Base-by-base conservation (phyloP, 192 early-diverging fungal species). In the Coemansia sp. region DNA sequence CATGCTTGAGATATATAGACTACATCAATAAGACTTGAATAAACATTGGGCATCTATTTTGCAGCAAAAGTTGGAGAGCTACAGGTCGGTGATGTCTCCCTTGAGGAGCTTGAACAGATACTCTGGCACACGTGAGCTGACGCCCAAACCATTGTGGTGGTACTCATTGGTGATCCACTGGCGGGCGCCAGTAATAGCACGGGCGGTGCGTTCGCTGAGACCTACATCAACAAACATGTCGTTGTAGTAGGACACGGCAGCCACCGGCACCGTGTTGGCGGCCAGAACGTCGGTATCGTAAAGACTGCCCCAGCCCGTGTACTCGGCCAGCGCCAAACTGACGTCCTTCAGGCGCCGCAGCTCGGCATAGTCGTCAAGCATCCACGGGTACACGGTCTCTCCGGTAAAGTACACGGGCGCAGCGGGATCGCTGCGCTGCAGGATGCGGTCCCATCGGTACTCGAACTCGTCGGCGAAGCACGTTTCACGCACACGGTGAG, bases 91-190 rank as follows among this genome's bases (percentile, higher is more conserved):
- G 19, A 81, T 64, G 29, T 86, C 87, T 22, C 80, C 80, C 29
- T 77, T 81, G 14, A 81, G 78, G 49, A 89, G 62, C 46, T 73
- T 73, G 21, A 87, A 70, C 14, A 89, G 59, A 59, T 89, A 85
- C 7, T 62, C 68, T 23, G 87, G 52, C 46, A 89, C 66, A 24
- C 71, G 76, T 18, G 69, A 50, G 60, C 87, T 86, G 23, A 60
- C 81, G 55, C 76, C 72, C 12, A 57, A 58, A 3, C 85, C 87
- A 60, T 85, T 85, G 63, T 87, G 87, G 54, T 81, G 83, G 71
- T 75, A 89, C 60, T 87, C 84, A 61, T 89, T 89, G 2, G 87
- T 86, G 32, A 89, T 75, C 84, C 84, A 89, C 25, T 82, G 83
- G 27, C 70, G 69, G 54, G 84, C 83, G 23, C 85, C 84, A 35